Evolutionary conservation across 805 yeast species (phyloP), one percentile per base, ranked within the genome.

Genomic region (Diddensiella caesifluorescens): DNA sequence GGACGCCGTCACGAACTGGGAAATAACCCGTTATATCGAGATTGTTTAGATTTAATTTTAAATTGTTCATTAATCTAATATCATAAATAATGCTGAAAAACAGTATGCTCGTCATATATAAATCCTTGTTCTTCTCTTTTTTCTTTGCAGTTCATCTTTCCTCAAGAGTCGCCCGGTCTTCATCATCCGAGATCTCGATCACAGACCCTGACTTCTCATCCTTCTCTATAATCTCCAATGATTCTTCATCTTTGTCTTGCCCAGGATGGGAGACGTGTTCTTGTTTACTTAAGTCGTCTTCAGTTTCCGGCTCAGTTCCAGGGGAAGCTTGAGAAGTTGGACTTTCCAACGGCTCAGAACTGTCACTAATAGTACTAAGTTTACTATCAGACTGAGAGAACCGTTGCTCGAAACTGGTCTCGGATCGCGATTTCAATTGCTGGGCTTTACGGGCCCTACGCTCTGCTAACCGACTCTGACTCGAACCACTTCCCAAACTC

Each of bases 1-100:
- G 30, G 60, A 59, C 29, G 59, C 61, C 4, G 64, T 61, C 16
- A 60, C 65, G 13, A 53, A 55, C 41, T 61, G 64, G 64, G 64
- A 61, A 41, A 57, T 60, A 18, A 46, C 49, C 16, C 43, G 65
- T 31, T 60, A 60, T 41, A 47, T 60, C 26, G 65, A 60, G 42
- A 55, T 58, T 4, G 60, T 53, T 6, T 58, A 47, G 41, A 20
- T 35, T 27, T 13, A 27, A 22, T 9, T 23, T 9, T 23, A 9
- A 23, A 23, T 23, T 23, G 10, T 23, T 23, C 12, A n/a, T n/a
- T n/a, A n/a, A n/a, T n/a, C n/a, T n/a, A n/a, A n/a, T n/a, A n/a
- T n/a, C n/a, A n/a, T n/a, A n/a, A n/a, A n/a, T n/a, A n/a, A n/a
- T n/a, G n/a, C n/a, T n/a, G n/a, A n/a, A n/a, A n/a, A n/a, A n/a